phyloP scores from a whole-genome alignment of 1,139 yeast genomes.

The Yamadazyma jaroonii region DNA sequence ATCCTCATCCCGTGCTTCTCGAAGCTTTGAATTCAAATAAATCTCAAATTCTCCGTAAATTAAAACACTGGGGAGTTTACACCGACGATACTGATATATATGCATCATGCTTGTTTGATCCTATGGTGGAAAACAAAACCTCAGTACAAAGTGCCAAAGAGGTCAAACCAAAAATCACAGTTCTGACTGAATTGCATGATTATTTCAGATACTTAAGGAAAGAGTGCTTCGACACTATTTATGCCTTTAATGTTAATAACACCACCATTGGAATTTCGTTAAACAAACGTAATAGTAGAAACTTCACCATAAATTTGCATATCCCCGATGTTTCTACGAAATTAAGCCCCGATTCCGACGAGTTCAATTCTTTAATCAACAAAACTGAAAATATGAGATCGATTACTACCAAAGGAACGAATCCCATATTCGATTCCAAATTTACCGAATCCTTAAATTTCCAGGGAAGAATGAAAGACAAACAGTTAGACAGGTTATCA shows the following conservation, averaged over 20 bases:
- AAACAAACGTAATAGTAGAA: slow-evolving; percentile 11
- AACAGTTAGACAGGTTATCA: not conserved
- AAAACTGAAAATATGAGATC: slow-evolving; percentile 6
- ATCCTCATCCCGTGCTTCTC: slow-evolving; percentile 31
- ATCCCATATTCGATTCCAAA: not conserved
- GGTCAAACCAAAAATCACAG: slow-evolving; percentile 12
- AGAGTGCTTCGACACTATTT: slow-evolving; percentile 5
- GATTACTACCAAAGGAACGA: not conserved
- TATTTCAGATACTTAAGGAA: slow-evolving; percentile 5
- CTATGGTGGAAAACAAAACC: slow-evolving; percentile 16
- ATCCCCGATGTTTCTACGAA: slow-evolving; percentile 40
- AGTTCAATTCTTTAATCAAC: slow-evolving; percentile 19
- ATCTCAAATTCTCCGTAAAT: not conserved
- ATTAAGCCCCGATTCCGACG: slow-evolving; percentile 25
- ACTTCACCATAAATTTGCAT: slow-evolving; percentile 26
- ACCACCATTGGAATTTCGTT: slow-evolving; percentile 9
- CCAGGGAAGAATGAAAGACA: not conserved
- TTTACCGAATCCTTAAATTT: not conserved
- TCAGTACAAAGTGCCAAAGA: slow-evolving; percentile 20
- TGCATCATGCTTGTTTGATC: slow-evolving; percentile 25
- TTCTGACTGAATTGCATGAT: not conserved
- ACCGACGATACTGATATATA: slow-evolving; percentile 24
- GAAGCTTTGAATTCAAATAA: slow-evolving; percentile 11
- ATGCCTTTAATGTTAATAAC: slow-evolving; percentile 2
- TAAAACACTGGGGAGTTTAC: slow-evolving; percentile 23